Conservation (phyloP, 2,329 filamentous ascomycete species). For the Talaromyces albobiverticillius region DNA sequence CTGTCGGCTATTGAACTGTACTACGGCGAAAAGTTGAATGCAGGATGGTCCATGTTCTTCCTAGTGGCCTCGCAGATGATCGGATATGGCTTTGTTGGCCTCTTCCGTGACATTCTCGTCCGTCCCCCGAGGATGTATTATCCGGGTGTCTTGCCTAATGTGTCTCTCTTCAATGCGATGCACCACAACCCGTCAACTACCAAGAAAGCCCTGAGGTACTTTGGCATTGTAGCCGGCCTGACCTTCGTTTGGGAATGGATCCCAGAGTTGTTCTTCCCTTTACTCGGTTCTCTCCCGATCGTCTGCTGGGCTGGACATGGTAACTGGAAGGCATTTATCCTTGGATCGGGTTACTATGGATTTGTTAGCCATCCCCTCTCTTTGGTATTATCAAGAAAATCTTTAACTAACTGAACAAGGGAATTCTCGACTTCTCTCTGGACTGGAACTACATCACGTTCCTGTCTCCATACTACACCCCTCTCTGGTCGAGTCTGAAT, state of each 20-base stretch:
- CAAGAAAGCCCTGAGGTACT: constrained; percentile 1
- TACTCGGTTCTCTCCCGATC: neutral
- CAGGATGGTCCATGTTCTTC: constrained; percentile 5
- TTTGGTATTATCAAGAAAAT: neutral
- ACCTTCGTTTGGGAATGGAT: neutral
- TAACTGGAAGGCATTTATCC: constrained; percentile 3
- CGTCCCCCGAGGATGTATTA: constrained; percentile 3
- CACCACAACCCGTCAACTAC: constrained; percentile 1
- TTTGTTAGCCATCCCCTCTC: neutral
- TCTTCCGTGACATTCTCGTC: constrained; percentile 5
- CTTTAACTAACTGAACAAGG: neutral
- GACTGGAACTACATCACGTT: constrained; percentile 8
- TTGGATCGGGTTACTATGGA: constrained; percentile 5
- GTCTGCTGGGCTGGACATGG: constrained; percentile 5
- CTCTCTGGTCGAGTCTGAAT: constrained; percentile 1
- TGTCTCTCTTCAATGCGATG: constrained; percentile 7
- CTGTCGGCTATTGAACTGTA: constrained; percentile 5
- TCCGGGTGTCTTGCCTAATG: constrained; percentile 5
- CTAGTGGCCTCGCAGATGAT: constrained; percentile 3
- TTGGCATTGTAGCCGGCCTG: neutral
- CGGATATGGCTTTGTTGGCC: neutral
- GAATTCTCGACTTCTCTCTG: constrained; percentile 2
- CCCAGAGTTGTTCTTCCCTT: neutral
- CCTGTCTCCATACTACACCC: neutral
- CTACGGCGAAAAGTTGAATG: constrained; percentile 1